Conservation (phyloP, 2,329 filamentous ascomycete species). For the Penicillium sp. region DNA sequence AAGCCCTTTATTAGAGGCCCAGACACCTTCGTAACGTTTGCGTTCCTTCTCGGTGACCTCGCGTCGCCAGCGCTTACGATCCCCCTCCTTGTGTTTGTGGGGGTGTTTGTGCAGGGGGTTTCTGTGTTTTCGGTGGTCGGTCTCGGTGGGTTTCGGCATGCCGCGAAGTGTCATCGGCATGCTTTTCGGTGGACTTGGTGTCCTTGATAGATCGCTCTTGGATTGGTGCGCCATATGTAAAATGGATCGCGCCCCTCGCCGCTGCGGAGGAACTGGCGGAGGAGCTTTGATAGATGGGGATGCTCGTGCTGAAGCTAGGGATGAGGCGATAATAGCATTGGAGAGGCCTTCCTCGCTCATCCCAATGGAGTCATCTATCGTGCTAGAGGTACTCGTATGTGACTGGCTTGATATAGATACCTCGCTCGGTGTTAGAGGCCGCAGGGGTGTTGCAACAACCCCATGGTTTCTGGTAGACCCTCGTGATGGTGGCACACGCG, state of each 20-base stretch:
- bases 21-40: conserved; percentile 50
- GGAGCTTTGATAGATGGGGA: conserved; percentile 36
- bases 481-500: conserved; percentile 17
- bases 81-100: conserved; percentile 48
- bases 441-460: conserved; percentile 9
- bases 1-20: conserved; percentile 49
- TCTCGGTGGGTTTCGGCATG: conserved; percentile 35
- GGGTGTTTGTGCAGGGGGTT: conserved; percentile 44
- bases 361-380: conserved; percentile 20
- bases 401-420: conserved; percentile 25
- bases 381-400: conserved; percentile 24
- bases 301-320: conserved; percentile 42
- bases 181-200: conserved; percentile 36
- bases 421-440: conserved; percentile 25
- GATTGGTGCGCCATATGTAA: conserved; percentile 32
- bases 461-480: conserved; percentile 11
- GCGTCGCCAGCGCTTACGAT: conserved; percentile 45
- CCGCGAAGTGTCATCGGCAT: conserved; percentile 45
- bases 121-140: conserved; percentile 28
- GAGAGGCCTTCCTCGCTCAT: conserved; percentile 40
- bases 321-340: conserved; percentile 48
- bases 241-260: conserved; percentile 36
- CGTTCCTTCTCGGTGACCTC: conserved; percentile 45
- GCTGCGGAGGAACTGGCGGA: conserved; percentile 39
- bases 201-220: conserved; percentile 28